Evolutionary conservation across 1,284 basidiomycete genomes (phyloP).

Genomic region (Stygiomarasmius scandens): DNA sequence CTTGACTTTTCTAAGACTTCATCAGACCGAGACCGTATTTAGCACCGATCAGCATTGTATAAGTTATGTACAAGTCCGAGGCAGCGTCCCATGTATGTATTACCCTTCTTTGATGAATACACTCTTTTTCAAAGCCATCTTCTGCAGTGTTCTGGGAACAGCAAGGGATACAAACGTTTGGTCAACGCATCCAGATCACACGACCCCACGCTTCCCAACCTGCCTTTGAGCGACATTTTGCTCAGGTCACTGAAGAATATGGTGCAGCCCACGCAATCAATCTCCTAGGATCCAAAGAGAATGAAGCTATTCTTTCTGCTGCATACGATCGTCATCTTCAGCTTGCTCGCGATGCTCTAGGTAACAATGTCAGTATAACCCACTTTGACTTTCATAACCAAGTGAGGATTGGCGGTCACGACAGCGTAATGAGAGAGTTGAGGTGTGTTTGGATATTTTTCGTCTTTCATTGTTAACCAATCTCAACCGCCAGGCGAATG

Average conservation of each 20-base stretch:
- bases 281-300: constrained; percentile 88
- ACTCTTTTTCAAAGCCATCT: constrained; percentile 18
- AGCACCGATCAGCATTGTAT: constrained; percentile 83
- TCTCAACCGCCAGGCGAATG: constrained; percentile 46
- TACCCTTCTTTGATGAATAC: constrained; percentile 15
- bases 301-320: constrained; percentile 82
- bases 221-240: constrained; percentile 93
- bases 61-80: constrained; percentile 92
- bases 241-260: constrained; percentile 84
- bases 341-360: constrained; percentile 57
- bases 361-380: constrained; percentile 71
- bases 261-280: constrained; percentile 84
- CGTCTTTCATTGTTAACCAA: constrained; percentile 16
- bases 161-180: constrained; percentile 88
- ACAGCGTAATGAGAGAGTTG: constrained; percentile 80
- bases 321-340: constrained; percentile 83
- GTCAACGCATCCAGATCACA: constrained; percentile 90
- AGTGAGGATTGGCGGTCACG: constrained; percentile 85
- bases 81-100: constrained; percentile 86
- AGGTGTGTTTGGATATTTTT: constrained; percentile 43
- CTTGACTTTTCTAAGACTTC: constrained; percentile 21
- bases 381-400: constrained; percentile 94
- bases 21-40: constrained; percentile 88
- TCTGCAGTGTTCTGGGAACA: constrained; percentile 95
- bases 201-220: constrained; percentile 95